Conservation (phyloP, 768 basidiomycete genomes). For the Calocybe indica region DNA sequence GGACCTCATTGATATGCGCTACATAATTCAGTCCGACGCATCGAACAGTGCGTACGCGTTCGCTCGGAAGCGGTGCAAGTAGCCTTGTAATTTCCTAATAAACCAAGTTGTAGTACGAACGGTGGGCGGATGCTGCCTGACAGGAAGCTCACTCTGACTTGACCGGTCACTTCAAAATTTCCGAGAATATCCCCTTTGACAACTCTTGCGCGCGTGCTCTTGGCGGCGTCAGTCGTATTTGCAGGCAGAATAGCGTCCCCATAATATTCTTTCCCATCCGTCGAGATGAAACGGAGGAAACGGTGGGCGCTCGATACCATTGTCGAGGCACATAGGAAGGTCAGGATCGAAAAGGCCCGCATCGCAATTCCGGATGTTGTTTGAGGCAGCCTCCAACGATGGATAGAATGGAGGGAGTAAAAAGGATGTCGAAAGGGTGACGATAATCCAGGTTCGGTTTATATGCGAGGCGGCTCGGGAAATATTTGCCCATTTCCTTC, state of each 20-base stretch:
- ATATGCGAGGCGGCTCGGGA: no score
- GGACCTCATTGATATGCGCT: slow-evolving; percentile 26
- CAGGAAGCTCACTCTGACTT: slow-evolving; percentile 22
- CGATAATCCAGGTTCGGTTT: no score
- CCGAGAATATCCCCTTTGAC: slow-evolving; percentile 31
- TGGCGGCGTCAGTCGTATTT: slow-evolving; percentile 23
- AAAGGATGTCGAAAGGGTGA: no score
- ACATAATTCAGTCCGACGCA: slow-evolving; percentile 31
- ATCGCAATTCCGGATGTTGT: slow-evolving; percentile 2
- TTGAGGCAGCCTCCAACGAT: no score
- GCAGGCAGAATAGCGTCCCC: slow-evolving; percentile 32
- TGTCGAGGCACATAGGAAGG: slow-evolving; percentile 9
- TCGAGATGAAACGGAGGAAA: slow-evolving; percentile 33
- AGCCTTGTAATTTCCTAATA: slow-evolving; percentile 25
- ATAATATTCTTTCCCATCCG: slow-evolving; percentile 28
- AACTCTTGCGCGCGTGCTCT: slow-evolving; percentile 24
- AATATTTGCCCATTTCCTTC: no score
- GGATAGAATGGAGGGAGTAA: no score
- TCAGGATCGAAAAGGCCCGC: slow-evolving; percentile 7
- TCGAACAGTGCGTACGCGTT: slow-evolving; percentile 27
- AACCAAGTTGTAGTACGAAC: not conserved
- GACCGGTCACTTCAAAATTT: slow-evolving; percentile 26
- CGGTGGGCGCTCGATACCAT: slow-evolving; percentile 23
- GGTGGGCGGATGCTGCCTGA: not conserved
- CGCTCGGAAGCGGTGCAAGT: slow-evolving; percentile 26